Base-by-base conservation (phyloP, 306 rosid genomes). In the Datisca glomerata region DNA sequence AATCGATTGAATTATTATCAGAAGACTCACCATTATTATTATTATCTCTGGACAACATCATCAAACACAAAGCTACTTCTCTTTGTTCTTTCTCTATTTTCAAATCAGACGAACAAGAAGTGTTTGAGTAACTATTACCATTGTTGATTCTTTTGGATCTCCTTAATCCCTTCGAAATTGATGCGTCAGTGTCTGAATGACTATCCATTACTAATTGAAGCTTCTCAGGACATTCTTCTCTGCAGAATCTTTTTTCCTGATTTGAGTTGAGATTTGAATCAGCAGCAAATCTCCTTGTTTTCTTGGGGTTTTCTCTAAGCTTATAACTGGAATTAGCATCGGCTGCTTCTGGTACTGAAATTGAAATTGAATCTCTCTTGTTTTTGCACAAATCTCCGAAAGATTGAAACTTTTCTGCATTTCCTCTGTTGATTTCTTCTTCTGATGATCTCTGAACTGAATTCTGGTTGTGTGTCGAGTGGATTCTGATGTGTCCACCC, bases 161-260 rank as follows among this genome's bases (percentile, higher is more conserved):
- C 49, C 34, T 61, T 14, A n/a, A n/a, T n/a, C n/a, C n/a, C n/a
- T n/a, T n/a, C n/a, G n/a, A n/a, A n/a, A n/a, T n/a, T n/a, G n/a
- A n/a, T n/a, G n/a, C n/a, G n/a, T 86, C 81, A 3, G 80, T 71
- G 27, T 71, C 87, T n/a, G 82, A 82, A 57, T 83, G 93, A 65
- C 71, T 69, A 49, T 87, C 93, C 97, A 87, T 83, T 94, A 27
- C 93, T 87, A 57, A 78, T 76, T 3, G 83, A 62, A 59, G 94
- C 89, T 60, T 87, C 81, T 72, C 70, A 41, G 17, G 94, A 83
- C 18, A 69, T 50, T 94, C 82, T 69, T 82, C 83, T 47, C 66
- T 79, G 34, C 97, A 87, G 21, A 74, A 60, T n/a, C n/a, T n/a
- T 16, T 52, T 69, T 8, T 57, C 66, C 32, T 46, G 56, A 43